phyloP scores from a whole-genome alignment of 164 flowering plant genomes.

The Vitis amurensis region DNA sequence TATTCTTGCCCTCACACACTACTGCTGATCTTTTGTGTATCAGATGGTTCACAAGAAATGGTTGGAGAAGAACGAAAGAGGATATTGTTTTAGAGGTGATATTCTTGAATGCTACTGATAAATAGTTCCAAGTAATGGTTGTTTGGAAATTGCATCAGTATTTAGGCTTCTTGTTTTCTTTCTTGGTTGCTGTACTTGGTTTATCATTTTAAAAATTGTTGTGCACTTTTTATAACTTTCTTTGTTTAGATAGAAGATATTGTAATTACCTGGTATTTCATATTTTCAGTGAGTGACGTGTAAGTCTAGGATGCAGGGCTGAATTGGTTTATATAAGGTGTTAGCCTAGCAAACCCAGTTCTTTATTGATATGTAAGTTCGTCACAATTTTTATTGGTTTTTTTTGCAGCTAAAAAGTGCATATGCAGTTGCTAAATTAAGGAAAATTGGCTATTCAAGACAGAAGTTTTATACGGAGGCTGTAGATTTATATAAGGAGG shows the following conservation, averaged over 20 bases:
- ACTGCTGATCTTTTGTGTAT: conserved; percentile 12
- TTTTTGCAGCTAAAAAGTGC: conserved; percentile 82
- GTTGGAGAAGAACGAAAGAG: conserved; percentile 95
- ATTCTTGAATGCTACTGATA: background rate
- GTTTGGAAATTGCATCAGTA: background rate
- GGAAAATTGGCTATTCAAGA: conserved; percentile 81
- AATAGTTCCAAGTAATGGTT: background rate
- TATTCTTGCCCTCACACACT: conserved; percentile 1
- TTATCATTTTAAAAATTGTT: background rate
- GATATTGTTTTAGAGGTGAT: conserved; percentile 82
- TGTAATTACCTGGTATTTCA: too few species aligned
- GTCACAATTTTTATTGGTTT: background rate
- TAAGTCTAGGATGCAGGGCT: too few species aligned
- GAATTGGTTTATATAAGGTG: too few species aligned
- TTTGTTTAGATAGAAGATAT: background rate
- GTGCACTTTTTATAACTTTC: too few species aligned
- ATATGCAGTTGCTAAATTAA: conserved; percentile 74
- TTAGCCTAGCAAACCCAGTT: background rate
- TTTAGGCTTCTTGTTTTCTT: background rate
- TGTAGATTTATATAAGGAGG: conserved; percentile 73
- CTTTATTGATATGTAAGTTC: background rate
- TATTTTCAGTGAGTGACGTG: too few species aligned
- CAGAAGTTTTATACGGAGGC: conserved; percentile 74
- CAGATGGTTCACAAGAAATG: conserved; percentile 92
- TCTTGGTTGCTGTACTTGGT: background rate